Base-by-base conservation (phyloP, 2,329 filamentous ascomycete species). In the Allantophomopsis lycopodina region DNA sequence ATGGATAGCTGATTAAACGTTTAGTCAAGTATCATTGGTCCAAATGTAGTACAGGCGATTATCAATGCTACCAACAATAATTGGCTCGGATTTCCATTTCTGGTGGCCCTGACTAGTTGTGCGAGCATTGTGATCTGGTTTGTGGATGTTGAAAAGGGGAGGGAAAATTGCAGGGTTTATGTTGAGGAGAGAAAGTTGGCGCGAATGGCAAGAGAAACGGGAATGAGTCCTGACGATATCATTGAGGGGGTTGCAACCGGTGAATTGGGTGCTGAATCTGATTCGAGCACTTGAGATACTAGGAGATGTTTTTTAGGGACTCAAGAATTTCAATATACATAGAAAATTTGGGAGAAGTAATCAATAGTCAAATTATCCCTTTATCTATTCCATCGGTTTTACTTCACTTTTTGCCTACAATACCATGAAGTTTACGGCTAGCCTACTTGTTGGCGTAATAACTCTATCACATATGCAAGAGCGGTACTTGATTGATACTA, bases 81-180 rank as follows among this genome's bases (percentile, higher is more conserved):
- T 28, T 63, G 60, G 60, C 61, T 60, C 55, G 60, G 60, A 4
- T 64, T 63, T 38, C 60, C 59, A 4, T 64, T 64, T 34, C 44
- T 63, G 1, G 62, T 62, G 40, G 50, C 58, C 1, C 49, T 64
- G 3, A 62, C 58, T 28, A 35, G 50, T 1, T 51, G 47, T 5
- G 60, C 61, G 1, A 61, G 58, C 48, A 53, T 62, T 15, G 50
- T 53, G 1, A 61, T 64, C 31, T 54, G 48, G 21, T 61, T 62
- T 33, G 55, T 63, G 23, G 54, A 63, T 46, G 42, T 63, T 17
- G 57, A 62, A 18, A 61, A 62, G 32, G 61, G 60, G 2, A 55
- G 60, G 14, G 55, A 57, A 33, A 58, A 64, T 40, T 55, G 54
- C 31, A 52, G 58, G 14, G 50, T 46, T 32, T 63, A 61, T 43